A percentile compares a stretch with the other conserved stretches of the same genome.
These are phyloP conservation scores for Sarcodon sp. DNA, from an alignment of 768 basidiomycete species.

Conservation along the genomic window DNA sequence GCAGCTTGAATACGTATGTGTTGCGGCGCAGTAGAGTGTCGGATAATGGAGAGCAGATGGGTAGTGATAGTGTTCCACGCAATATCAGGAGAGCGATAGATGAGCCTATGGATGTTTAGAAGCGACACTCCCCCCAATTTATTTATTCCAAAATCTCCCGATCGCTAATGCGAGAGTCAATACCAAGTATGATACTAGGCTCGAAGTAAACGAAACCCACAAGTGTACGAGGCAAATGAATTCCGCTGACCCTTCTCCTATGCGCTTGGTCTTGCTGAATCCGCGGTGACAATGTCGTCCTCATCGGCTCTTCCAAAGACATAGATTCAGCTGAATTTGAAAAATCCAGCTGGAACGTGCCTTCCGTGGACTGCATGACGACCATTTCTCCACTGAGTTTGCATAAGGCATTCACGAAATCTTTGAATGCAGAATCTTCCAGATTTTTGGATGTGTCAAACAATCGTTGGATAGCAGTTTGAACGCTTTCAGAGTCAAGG, in stretches of 20 bases:
- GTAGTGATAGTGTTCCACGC: conserved; percentile 77
- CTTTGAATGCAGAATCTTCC: conserved; percentile 70
- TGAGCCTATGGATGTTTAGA: conserved; percentile 79
- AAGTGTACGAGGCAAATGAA: conserved; percentile 69
- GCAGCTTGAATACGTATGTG: conserved; percentile 82
- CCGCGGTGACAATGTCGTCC: conserved; percentile 20
- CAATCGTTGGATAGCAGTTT: conserved; percentile 61
- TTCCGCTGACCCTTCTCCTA: conserved; percentile 74
- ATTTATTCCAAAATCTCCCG: conserved; percentile 88
- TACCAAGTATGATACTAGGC: background rate
- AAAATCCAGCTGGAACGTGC: conserved; percentile 2
- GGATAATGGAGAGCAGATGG: conserved; percentile 71
- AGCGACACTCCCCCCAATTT: conserved; percentile 71
- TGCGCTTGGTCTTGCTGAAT: conserved; percentile 32
- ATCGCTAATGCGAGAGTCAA: conserved; percentile 34
- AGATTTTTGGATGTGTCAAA: conserved; percentile 81
- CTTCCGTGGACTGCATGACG: conserved; percentile 57
- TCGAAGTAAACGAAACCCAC: conserved; percentile 27
- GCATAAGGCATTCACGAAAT: conserved; percentile 70
- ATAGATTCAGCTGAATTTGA: conserved; percentile 18
- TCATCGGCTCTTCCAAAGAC: conserved; percentile 24
- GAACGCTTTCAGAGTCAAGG: conserved; percentile 64
- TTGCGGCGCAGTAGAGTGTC: conserved; percentile 56
- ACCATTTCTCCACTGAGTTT: conserved; percentile 89
- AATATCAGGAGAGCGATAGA: conserved; percentile 68